Conservation (phyloP, 306 rosid species). For the Fragaria nilgerrensis region DNA sequence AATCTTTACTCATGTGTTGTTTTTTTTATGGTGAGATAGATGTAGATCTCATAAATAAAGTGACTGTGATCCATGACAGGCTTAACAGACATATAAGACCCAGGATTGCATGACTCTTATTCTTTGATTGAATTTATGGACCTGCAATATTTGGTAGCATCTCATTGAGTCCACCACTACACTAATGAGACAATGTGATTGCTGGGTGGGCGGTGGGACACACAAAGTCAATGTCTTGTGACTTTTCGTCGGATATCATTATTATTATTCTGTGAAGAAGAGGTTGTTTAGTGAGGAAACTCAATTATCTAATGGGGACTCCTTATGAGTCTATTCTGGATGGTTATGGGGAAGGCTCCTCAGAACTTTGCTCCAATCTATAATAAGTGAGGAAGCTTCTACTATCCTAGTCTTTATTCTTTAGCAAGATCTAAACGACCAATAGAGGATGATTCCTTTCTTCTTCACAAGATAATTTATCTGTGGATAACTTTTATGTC, state of each 20-base stretch:
- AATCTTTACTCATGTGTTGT: neutral
- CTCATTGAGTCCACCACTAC: slow-evolving; percentile 25
- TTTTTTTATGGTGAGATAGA: neutral
- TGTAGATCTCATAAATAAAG: neutral
- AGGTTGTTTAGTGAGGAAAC: neutral
- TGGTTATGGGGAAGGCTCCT: slow-evolving; percentile 22
- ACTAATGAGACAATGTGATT: slow-evolving; percentile 26
- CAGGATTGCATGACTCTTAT: slow-evolving; percentile 10
- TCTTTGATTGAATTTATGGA: slow-evolving; percentile 28
- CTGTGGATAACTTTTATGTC: neutral
- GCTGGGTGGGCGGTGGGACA: slow-evolving; percentile 20
- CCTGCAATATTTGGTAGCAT: slow-evolving; percentile 19
- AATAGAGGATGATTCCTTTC: slow-evolving; percentile 7
- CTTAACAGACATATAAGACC: slow-evolving; percentile 3
- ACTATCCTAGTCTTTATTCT: neutral
- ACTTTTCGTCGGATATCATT: neutral
- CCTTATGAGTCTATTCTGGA: neutral
- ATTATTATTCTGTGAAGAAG: neutral
- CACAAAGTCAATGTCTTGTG: slow-evolving; percentile 12
- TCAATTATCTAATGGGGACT: neutral
- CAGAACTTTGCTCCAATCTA: slow-evolving; percentile 16
- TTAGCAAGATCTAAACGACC: neutral
- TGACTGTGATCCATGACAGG: slow-evolving; percentile 3
- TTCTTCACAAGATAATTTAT: neutral
- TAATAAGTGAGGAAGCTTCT: slow-evolving; percentile 29